A percentile compares a stretch with the other conserved stretches of the same genome.
Evolutionary conservation across 176 grass and related monocot species (phyloP).

Genomic region (Sorghum bicolor): Sorghum_bicolor_NCBIv3 NC_012873.2:46848001-46848500

Average conservation of each 20-base stretch:
- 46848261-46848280: not conserved
- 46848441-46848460: too few species aligned
- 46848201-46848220: not conserved
- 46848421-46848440: too few species aligned
- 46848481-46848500: too few species aligned
- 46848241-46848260: not conserved
- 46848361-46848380: not conserved
- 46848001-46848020: too few species aligned
- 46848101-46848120: slow-evolving; percentile 22
- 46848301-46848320: slow-evolving; percentile 16
- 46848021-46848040: too few species aligned
- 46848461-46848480: too few species aligned
- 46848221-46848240: not conserved
- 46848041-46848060: too few species aligned
- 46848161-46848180: slow-evolving; percentile 2
- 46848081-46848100: slow-evolving; percentile 56
- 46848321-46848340: not conserved
- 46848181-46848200: not conserved
- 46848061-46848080: too few species aligned
- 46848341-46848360: not conserved
- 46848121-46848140: not conserved
- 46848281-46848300: not conserved
- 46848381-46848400: too few species aligned
- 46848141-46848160: too few species aligned
- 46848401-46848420: too few species aligned